Base-by-base conservation (phyloP, 2,329 filamentous ascomycete species). In the Penicillium nordicum region DNA sequence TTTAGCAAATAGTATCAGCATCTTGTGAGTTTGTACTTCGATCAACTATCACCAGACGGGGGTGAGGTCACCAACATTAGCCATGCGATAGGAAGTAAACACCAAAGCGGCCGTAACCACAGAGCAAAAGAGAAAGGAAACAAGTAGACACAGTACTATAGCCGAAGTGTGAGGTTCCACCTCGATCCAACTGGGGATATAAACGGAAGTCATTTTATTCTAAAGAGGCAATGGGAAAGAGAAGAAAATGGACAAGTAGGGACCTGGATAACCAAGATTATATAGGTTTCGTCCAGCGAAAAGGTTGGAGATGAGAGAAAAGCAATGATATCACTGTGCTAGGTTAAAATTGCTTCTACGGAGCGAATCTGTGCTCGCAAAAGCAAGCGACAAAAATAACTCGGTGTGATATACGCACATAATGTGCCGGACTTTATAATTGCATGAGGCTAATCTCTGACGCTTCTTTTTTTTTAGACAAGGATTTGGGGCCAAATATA, bases 61-160 rank as follows among this genome's bases (percentile, higher is more conserved):
- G 14, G 14, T 1, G 12, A 8, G n/a, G 37, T 44, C 12, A 60
- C 63, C 51, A 5, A 65, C 63, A 48, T 64, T 64, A 8, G 57
- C 48, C 37, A 61, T 43, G 6, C 16, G 44, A 23, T 18, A 57
- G 11, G 63, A 65, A 21, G 50, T 60, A 41, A 56, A 23, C 2
- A 60, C 37, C 25, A 64, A 54, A 16, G 53, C 44, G n/a, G 34
- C 18, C 6, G 50, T 6, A 40, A 30, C 29, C 14, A 55, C 4
- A 7, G 16, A 48, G 27, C 41, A 55, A 38, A 55, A 34, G 16
- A 25, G n/a, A 41, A 18, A 12, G 7, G n/a, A 21, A 29, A 36
- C 5, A 16, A 41, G 5, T n/a, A 54, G 8, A 12, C 21, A 43
- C 12, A 50, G 14, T 2, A 27, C n/a, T 4, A 55, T 27, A 16